Evolutionary conservation across 2,329 filamentous ascomycete species (phyloP), one percentile per base, ranked within the genome.

Genomic region (Trichoderma atroviride): DNA sequence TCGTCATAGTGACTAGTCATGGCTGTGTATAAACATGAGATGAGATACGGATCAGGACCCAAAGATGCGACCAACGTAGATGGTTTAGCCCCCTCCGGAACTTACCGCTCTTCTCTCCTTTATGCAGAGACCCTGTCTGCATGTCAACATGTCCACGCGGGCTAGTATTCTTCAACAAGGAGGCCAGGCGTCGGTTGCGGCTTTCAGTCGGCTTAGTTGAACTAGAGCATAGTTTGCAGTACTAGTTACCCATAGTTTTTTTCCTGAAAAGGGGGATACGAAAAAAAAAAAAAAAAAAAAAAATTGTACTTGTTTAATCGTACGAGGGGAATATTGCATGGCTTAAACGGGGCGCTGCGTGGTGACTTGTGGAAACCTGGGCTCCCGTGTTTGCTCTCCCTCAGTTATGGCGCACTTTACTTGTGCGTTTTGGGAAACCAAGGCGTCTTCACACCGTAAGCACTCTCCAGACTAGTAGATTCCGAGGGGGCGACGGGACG

Each of bases 341-440:
- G n/a, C 29, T 35, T 16, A 29, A 22, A 65, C 53, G 37, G 37
- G 40, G n/a, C 37, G 29, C 43, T 47, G 62, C 62, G 24, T 57
- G 16, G 11, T 22, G 27, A 37, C n/a, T 57, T 57, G 62, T 47
- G 62, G 53, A 47, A 57, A 40, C 37, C n/a, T 16, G 13, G 14
- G 37, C 37, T 47, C 35, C 52, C 62, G 43, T 29, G 61, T 64
- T 64, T 56, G 61, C 50, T 56, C 31, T 52, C 35, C 52, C n/a
- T 24, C 40, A 52, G 40, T 31, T 62, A 35, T 55, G 61, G 47
- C 52, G n/a, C 24, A 53, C 2, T 5, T 4, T 29, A 27, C 61
- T 55, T 64, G 61, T 29, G 61, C 61, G 47, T 53, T 64, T 43
- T 64, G 37, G 33, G 60, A 33, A 37, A 19, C 33, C 33, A 37